Base-by-base conservation (phyloP, 2,329 filamentous ascomycete genomes). In the Pseudocercospora eumusae region DNA sequence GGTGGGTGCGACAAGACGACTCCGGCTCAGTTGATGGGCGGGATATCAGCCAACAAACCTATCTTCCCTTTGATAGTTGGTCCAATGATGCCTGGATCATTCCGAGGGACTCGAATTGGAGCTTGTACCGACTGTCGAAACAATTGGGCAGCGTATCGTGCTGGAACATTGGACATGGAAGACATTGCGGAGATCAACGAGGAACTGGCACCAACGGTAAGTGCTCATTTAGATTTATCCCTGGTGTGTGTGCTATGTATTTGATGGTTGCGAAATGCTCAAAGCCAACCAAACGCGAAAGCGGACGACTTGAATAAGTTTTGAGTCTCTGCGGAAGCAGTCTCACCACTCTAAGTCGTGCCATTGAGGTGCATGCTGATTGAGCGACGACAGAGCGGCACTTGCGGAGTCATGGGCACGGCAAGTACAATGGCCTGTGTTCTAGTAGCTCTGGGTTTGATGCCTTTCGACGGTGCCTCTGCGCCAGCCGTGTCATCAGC, bases 121-220 rank as follows among this genome's bases (percentile, higher is more conserved):
- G 89, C 89, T 5, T 92, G 89, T 64, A 92, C 89, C 0, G 89
- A 92, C 68, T 92, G 88, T 62, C 79, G 89, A 10, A 89, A 85
- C 69, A 90, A 89, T 64, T 92, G 89, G 89, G 88, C 88, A 0
- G 82, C 80, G 0, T 91, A 84, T 60, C 79, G 88, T 18, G 88
- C 86, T 0, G 86, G 86, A 0, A 78, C 81, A 5, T 82, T 91
- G 7, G 88, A 90, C 64, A 84, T 91, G 1, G 88, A 91, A 71
- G 88, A 91, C 62, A 90, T 91, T 23, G 80, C 83, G 0, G 84
- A 80, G 2, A 81, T 92, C 27, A 92, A 91, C 64, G 87, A 90
- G 50, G 88, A 91, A 68, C 78, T 92, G 7, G 88, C 88, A 0
- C 88, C 89, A 0, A 91, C 88, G 0, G 86, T 59, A 40, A 86